Evolutionary conservation across 352 stramenopile species (phyloP), one percentile per base, ranked within the genome.

Genomic region (Phytophthora chlamydospora): DNA sequence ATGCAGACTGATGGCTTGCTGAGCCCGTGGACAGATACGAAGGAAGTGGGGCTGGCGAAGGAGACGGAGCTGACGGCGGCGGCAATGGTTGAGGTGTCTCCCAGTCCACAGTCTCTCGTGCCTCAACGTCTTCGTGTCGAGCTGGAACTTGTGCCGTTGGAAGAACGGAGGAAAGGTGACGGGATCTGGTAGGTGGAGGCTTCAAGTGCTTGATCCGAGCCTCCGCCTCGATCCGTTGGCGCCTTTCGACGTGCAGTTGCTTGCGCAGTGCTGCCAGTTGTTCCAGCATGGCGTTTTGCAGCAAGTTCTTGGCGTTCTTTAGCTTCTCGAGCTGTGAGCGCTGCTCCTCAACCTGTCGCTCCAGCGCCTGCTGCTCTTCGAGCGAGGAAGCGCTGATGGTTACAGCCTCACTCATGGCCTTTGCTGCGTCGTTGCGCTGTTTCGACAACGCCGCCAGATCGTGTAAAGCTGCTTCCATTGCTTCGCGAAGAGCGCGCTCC

Each of bases 211-310:
- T 88, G 17, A 91, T 58, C 36, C 89, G 87, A 12, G 71, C 68
- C n/a, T 94, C 83, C 0, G 69, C 69, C 32, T 92, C 77, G 32
- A 94, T 84, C 1, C 85, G 73, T 38, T 88, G 79, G 7, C 88
- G 66, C 7, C 82, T 70, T 42, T 95, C 85, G 1, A 85, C 47
- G 24, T 93, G 83, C 45, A 93, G 58, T 39, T 95, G 85, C 68
- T 91, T 94, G 6, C 87, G 78, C 8, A 94, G 50, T 0, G 79
- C 80, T 8, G 87, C 70, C 13, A 95, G 68, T 43, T 95, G 86
- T 51, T 93, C 85, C 11, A 95, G 68, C 84, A 94, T 93, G 31
- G 85, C 83, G 35, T 89, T 91, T 39, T 95, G 84, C 19, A 93
- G 40, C 57, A 91, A 44, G 9, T 74, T 86, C 56, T 95, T 95